Base-by-base conservation (phyloP, 305 asterid genomes). In the Ilex paraguariensis region DNA sequence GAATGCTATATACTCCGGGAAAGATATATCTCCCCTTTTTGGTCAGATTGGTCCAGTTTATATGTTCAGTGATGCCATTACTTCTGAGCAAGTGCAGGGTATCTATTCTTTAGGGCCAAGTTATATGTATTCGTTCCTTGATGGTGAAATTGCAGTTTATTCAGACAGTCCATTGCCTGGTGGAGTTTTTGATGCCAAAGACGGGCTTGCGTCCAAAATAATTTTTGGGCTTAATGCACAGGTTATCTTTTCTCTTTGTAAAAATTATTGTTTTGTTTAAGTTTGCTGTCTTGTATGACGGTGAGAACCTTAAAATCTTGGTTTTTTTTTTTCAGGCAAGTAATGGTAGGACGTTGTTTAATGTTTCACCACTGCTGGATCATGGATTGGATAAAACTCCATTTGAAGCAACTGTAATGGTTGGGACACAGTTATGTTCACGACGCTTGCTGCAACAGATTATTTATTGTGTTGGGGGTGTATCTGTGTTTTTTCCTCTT, bases 21-120 rank as follows among this genome's bases (percentile, higher is more conserved):
- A 87, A 66, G 96, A 94, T 70, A 79, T 84, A 71, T 79, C 80
- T 66, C 87, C 99, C 16, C 90, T 90, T 78, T 81, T 79, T 61
- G 99, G 99, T 70, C 99, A 94, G 86, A 90, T 94, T 81, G 99
- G 99, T 59, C 99, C 99, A 9, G 78, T 90, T 50, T 94, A 94
- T 87, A 72, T 90, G 78, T 94, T 94, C 81, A 79, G 77, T 31
- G 99, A 94, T 71, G 87, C 87, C 67, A 81, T 94, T 77, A 75
- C 96, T 64, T 67, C 93, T 55, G 99, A 94, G 73, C 93, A 83
- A 61, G 96, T 88, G 74, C 95, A 82, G 67, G 86, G 88, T 66
- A 82, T 94, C 75, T 81, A 69, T 73, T 82, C 86, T 59, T 74
- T 94, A 71, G 99, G 99, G 49, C 99, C 99, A 55, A 90, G 95